Percentiles rank a stretch among this genome's conserved stretches.
Evolutionary conservation across 164 flowering plant genomes (phyloP).

Genomic region (Hamamelis virginiana): DNA sequence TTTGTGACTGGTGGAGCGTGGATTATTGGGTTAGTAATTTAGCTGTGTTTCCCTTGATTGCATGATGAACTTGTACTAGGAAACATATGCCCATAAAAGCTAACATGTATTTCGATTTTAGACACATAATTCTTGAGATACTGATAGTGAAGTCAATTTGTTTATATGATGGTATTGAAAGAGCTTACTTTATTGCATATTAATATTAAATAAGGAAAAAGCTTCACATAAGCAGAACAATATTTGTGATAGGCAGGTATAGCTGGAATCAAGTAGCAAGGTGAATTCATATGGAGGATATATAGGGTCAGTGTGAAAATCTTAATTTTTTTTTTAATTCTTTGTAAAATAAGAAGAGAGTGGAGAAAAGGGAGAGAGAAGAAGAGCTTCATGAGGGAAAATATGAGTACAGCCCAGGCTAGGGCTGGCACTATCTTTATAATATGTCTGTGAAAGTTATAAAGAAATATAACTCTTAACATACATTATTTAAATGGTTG

Average conservation of each 20-base stretch:
- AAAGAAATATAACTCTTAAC: too few relatives aligned
- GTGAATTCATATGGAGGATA: neutral
- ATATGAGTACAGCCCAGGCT: too few relatives aligned
- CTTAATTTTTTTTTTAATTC: too few relatives aligned
- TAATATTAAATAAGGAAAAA: neutral
- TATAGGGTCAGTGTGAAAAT: neutral
- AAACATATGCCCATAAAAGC: neutral
- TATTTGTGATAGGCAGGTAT: neutral
- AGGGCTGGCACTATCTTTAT: too few relatives aligned
- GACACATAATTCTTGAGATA: neutral
- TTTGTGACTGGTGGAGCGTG: slow-evolving; percentile 99
- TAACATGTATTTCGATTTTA: neutral
- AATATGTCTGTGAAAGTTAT: too few relatives aligned
- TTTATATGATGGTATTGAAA: neutral
- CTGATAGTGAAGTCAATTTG: neutral
- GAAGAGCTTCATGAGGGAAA: too few relatives aligned
- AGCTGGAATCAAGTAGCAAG: neutral
- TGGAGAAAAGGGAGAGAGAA: too few relatives aligned
- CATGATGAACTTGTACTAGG: neutral
- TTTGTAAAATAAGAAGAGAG: too few relatives aligned
- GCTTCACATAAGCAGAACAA: neutral
- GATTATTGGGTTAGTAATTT: slow-evolving; percentile 84
- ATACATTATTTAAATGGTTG: too few relatives aligned
- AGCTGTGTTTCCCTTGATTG: neutral
- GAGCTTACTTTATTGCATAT: neutral